Evolutionary conservation across 257 asterid species (phyloP).

Genomic region (Fraxinus cuspidata): DNA sequence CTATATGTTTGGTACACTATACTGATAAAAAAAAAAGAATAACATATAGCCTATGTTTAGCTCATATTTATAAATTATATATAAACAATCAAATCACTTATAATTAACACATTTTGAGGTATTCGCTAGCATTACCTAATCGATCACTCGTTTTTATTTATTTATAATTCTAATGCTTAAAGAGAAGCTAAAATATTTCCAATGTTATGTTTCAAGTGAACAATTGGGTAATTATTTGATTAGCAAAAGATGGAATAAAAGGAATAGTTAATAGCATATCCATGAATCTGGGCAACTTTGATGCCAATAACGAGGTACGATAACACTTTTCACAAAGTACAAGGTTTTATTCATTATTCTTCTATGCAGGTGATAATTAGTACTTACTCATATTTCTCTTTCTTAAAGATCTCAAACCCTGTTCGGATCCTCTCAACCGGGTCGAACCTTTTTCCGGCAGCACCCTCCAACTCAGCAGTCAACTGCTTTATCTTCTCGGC

Average conservation of each 20-base stretch:
- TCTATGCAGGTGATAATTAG: too few species aligned
- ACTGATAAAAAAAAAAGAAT: too few species aligned
- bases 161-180: too few species aligned
- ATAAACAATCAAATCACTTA: too few species aligned
- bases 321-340: conserved; percentile 28
- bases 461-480: conserved; percentile 21
- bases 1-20: too few species aligned
- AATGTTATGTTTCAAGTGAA: not conserved
- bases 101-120: too few species aligned
- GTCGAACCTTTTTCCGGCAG: not conserved
- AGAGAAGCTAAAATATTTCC: too few species aligned
- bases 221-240: conserved; percentile 14
- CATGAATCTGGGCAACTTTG: conserved; percentile 39
- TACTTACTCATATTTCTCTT: conserved; percentile 25
- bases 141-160: too few species aligned
- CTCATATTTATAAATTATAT: too few species aligned
- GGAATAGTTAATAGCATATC: conserved; percentile 24
- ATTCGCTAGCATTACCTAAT: too few species aligned
- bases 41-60: too few species aligned
- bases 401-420: conserved; percentile 20
- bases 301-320: conserved; percentile 17
- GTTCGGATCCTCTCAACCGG: conserved; percentile 18
- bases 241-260: not conserved
- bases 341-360: not conserved
- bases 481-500: conserved; percentile 21